Evolutionary conservation across 345 rosid species (phyloP).

Genomic region (Aquilaria sinensis): DNA sequence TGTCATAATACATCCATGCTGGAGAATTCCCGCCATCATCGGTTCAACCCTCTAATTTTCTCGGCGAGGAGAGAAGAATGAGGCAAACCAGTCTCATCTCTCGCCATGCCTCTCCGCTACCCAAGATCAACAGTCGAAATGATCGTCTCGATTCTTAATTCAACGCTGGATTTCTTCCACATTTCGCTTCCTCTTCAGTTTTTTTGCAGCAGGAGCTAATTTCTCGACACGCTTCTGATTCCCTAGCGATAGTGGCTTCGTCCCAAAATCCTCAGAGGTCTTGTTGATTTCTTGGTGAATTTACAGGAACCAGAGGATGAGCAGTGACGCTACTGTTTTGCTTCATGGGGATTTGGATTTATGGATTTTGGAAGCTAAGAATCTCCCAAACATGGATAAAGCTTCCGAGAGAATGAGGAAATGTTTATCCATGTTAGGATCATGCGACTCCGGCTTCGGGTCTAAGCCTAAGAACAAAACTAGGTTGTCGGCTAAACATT

Average conservation of each 20-base stretch:
- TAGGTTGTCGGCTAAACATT: conserved; percentile 18
- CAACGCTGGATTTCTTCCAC: neutral
- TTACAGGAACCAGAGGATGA: neutral
- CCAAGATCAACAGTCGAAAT: neutral
- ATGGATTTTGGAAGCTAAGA: conserved; percentile 54
- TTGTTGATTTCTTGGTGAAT: too few species aligned
- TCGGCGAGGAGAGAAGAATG: neutral
- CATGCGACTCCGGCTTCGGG: conserved; percentile 25
- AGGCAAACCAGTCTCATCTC: neutral
- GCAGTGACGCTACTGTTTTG: conserved; percentile 19
- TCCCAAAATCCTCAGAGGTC: conserved; percentile 2
- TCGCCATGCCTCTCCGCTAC: neutral
- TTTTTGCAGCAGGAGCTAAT: neutral
- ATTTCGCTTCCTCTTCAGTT: neutral
- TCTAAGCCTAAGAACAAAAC: conserved; percentile 7
- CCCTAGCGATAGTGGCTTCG: neutral
- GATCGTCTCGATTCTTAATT: neutral
- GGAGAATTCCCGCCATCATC: conserved; percentile 25
- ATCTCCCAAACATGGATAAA: conserved; percentile 70
- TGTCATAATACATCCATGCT: neutral
- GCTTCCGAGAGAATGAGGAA: conserved; percentile 46
- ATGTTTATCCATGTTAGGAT: conserved; percentile 32
- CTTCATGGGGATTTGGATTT: conserved; percentile 59
- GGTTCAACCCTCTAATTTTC: conserved; percentile 8
- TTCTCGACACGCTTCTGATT: neutral